A percentile compares a stretch with the other conserved stretches of the same genome.
Conservation (phyloP, 176 grass and related monocot genomes). For the Ananas comosus region DNA sequence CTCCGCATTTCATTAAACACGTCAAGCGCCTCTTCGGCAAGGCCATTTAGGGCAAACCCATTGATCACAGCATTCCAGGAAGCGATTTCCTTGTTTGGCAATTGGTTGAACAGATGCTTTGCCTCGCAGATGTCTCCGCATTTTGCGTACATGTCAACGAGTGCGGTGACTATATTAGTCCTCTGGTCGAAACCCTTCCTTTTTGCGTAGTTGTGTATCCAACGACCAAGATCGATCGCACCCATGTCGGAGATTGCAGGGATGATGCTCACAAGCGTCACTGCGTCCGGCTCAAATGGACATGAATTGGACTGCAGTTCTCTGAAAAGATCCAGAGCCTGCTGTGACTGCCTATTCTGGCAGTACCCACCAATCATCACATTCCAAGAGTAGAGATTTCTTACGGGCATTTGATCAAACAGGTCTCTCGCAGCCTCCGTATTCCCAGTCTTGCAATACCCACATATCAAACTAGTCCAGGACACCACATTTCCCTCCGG, state of each 20-base stretch:
- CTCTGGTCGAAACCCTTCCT: conserved; percentile 16
- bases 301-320: conserved; percentile 12
- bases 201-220: conserved; percentile 18
- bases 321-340: conserved; percentile 14
- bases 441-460: conserved; percentile 19
- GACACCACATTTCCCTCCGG: conserved; percentile 13
- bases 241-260: conserved; percentile 16
- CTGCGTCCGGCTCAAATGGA: conserved; percentile 5
- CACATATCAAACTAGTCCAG: conserved; percentile 25
- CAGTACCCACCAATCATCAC: conserved; percentile 20
- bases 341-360: conserved; percentile 13
- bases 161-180: conserved; percentile 13
- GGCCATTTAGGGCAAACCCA: conserved; percentile 15
- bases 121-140: conserved; percentile 13
- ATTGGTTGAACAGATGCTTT: not conserved
- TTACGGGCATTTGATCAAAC: conserved; percentile 19
- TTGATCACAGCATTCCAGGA: conserved; percentile 27
- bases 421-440: not conserved
- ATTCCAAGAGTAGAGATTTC: conserved; percentile 28
- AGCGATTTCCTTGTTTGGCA: conserved; percentile 7
- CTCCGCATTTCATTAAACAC: conserved; percentile 15
- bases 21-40: conserved; percentile 7
- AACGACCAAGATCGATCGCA: conserved; percentile 20
- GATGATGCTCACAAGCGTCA: conserved; percentile 19
- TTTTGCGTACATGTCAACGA: conserved; percentile 21